Conservation (phyloP, 169 alveolate genomes). For the Cryptosporidium xiaoi region DNA sequence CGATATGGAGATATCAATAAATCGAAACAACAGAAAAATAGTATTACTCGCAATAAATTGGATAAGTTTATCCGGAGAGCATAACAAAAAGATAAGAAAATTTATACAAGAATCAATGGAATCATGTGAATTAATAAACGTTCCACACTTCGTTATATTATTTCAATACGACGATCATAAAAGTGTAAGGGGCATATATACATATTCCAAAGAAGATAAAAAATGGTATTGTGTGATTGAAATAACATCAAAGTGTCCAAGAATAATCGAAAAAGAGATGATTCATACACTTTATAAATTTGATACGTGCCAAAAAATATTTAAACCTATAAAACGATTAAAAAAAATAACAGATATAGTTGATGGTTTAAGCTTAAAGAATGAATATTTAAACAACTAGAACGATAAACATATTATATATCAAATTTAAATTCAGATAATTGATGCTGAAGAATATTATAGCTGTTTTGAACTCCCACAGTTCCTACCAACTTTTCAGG, state of each 20-base stretch:
- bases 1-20: constrained; percentile 25
- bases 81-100: constrained; percentile 33
- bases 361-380: constrained; percentile 54
- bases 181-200: constrained; percentile 52
- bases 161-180: constrained; percentile 72
- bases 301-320: constrained; percentile 64
- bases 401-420: not conserved
- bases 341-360: constrained; percentile 62
- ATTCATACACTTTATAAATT: constrained; percentile 57
- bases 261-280: constrained; percentile 35
- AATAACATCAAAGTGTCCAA: constrained; percentile 51
- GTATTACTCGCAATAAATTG: constrained; percentile 55
- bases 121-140: constrained; percentile 26
- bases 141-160: constrained; percentile 50
- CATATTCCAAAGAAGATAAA: constrained; percentile 30
- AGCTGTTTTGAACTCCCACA: constrained; percentile 33
- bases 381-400: constrained; percentile 24
- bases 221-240: constrained; percentile 63
- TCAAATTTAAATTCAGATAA: constrained; percentile 20
- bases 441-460: constrained; percentile 28
- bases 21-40: constrained; percentile 50
- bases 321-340: constrained; percentile 26
- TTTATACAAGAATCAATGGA: constrained; percentile 62
- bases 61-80: constrained; percentile 73
- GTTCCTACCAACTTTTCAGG: constrained; percentile 70